Evolutionary conservation across 768 basidiomycete species (phyloP).

Genomic region (Macrolepiota fuliginosa): DNA sequence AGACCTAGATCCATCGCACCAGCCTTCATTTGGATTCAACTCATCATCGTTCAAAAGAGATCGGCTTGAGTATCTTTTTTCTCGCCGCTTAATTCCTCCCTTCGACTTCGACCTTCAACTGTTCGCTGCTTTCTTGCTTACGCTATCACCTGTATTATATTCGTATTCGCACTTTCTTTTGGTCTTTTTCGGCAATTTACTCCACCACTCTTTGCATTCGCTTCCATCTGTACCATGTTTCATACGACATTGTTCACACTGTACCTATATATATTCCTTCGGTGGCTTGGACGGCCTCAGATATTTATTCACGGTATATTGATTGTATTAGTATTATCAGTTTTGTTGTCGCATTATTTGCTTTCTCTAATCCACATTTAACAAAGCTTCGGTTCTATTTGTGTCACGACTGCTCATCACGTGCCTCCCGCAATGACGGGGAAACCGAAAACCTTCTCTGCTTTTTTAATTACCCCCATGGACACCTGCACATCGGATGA

Average conservation of each 20-base stretch:
- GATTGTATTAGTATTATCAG: constrained; percentile 1
- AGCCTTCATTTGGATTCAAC: background rate
- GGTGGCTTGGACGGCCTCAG: background rate
- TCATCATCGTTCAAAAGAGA: background rate
- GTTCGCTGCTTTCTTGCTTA: constrained; percentile 1
- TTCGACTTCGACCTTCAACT: background rate
- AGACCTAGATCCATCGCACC: background rate
- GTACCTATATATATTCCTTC: constrained; percentile 1
- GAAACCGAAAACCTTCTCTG: background rate
- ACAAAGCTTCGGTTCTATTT: background rate
- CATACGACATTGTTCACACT: background rate
- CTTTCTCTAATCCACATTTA: background rate
- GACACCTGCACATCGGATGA: background rate
- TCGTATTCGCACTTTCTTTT: background rate
- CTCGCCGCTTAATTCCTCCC: background rate
- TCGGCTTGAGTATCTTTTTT: background rate
- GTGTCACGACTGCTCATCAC: constrained; percentile 3
- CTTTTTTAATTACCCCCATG: background rate
- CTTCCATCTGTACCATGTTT: constrained; percentile 6
- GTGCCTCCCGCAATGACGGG: background rate
- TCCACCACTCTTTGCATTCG: background rate
- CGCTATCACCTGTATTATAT: constrained; percentile 7
- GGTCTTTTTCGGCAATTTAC: background rate
- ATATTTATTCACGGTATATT: constrained; percentile 2
- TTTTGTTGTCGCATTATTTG: constrained; percentile 3